Evolutionary conservation across 176 grass and related monocot species (phyloP).

Genomic region (Secale cereale): DNA sequence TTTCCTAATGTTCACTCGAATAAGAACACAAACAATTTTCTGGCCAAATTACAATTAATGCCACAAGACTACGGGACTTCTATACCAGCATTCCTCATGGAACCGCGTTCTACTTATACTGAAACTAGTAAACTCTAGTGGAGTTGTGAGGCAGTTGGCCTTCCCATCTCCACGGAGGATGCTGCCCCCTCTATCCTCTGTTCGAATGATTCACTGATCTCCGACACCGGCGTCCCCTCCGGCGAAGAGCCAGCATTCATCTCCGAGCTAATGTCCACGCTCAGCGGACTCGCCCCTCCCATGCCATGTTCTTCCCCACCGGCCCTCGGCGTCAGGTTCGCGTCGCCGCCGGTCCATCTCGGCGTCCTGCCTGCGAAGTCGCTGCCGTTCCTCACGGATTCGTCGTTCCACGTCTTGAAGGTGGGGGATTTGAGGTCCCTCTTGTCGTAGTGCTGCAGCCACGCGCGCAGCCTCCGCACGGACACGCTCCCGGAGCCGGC

Average conservation of each 20-base stretch:
- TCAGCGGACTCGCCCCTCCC: slow-evolving; percentile 24
- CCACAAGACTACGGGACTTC: background rate
- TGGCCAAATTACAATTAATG: background rate
- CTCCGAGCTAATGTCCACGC: slow-evolving; percentile 15
- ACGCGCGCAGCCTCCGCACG: slow-evolving; percentile 21
- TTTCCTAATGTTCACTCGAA: background rate
- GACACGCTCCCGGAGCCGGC: slow-evolving; percentile 8
- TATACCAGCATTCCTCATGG: background rate
- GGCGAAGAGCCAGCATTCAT: slow-evolving; percentile 3
- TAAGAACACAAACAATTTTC: background rate
- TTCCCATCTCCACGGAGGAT: background rate
- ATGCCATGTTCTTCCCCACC: background rate
- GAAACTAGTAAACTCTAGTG: background rate
- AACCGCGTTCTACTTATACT: background rate
- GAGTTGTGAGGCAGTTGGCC: background rate
- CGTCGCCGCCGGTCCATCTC: background rate
- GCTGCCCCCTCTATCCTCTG: slow-evolving; percentile 22
- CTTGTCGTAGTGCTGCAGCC: slow-evolving; percentile 37
- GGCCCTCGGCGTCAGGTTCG: background rate
- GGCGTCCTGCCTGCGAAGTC: background rate
- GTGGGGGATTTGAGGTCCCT: slow-evolving; percentile 27
- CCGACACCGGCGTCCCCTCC: background rate
- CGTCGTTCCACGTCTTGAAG: slow-evolving; percentile 24
- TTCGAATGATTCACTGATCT: slow-evolving; percentile 13
- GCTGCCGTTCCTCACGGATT: background rate